Conservation (phyloP, 2,329 filamentous ascomycete species). For the Tricladium varicosporioides region DNA sequence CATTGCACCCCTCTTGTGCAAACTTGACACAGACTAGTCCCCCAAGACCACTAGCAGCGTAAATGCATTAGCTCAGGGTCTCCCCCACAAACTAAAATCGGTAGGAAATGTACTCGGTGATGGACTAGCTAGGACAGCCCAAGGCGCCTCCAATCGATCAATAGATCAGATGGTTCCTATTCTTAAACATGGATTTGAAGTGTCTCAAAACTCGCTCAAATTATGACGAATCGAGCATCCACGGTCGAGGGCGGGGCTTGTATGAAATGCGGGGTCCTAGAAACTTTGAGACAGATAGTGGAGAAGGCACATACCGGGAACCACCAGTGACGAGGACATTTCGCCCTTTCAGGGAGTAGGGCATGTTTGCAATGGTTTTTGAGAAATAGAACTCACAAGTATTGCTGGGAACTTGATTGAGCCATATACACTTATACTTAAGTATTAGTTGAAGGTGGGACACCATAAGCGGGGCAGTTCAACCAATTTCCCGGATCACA, state of each 20-base stretch:
- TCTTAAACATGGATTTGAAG: background rate
- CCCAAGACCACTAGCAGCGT: slow-evolving; percentile 55
- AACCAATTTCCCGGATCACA: background rate
- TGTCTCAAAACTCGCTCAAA: background rate
- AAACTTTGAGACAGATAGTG: background rate
- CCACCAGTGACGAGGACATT: slow-evolving; percentile 65
- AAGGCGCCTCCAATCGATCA: too few relatives aligned
- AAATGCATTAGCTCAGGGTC: background rate
- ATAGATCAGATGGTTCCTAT: background rate
- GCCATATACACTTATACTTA: too few relatives aligned
- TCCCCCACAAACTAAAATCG: background rate
- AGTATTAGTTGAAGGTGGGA: background rate
- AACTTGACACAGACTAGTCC: slow-evolving; percentile 60
- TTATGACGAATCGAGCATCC: background rate
- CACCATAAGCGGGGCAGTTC: background rate
- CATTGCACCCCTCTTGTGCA: slow-evolving; percentile 59
- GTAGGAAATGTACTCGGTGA: too few relatives aligned
- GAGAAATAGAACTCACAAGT: too few relatives aligned
- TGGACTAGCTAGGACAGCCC: too few relatives aligned
- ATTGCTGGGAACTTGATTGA: too few relatives aligned
- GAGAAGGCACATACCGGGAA: slow-evolving; percentile 48
- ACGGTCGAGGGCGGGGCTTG: background rate
- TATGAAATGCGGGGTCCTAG: background rate
- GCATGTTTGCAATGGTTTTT: slow-evolving; percentile 43
- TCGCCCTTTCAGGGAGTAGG: slow-evolving; percentile 58